These are phyloP conservation scores for Neurospora sp. DNA, from an alignment of 495 filamentous ascomycete species.

Conservation along the genomic window DNA sequence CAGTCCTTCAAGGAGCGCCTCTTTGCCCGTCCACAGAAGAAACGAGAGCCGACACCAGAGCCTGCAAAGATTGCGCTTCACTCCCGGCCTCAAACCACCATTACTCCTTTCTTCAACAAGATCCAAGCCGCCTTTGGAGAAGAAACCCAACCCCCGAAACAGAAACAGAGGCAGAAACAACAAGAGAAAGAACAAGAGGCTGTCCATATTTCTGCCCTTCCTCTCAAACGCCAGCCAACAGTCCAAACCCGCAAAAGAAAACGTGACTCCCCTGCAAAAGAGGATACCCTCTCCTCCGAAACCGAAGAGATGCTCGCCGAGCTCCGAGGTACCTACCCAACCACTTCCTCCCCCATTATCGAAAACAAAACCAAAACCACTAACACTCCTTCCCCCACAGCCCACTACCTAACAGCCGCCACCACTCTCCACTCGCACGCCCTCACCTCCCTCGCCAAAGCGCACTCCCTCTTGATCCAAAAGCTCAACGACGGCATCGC, in stretches of 20 bases:
- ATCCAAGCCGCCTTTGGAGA: neutral
- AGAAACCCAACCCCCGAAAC: neutral
- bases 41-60: neutral
- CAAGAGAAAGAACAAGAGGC: neutral
- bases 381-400: neutral
- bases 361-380: neutral
- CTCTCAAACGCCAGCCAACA: neutral
- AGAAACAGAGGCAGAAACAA: neutral
- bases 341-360: too few species aligned
- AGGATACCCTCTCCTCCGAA: neutral
- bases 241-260: neutral
- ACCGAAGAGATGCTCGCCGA: neutral
- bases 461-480: neutral
- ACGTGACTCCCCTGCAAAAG: neutral
- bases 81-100: neutral
- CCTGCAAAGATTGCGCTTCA: neutral
- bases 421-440: neutral
- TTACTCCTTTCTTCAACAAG: neutral
- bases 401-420: neutral
- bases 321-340: neutral
- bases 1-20: neutral
- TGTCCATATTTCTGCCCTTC: neutral
- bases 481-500: neutral
- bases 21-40: neutral
- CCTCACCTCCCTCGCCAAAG: neutral